These are phyloP conservation scores for Friedmanniomyces simplex DNA, from an alignment of 495 filamentous ascomycete species.

Conservation along the genomic window DNA sequence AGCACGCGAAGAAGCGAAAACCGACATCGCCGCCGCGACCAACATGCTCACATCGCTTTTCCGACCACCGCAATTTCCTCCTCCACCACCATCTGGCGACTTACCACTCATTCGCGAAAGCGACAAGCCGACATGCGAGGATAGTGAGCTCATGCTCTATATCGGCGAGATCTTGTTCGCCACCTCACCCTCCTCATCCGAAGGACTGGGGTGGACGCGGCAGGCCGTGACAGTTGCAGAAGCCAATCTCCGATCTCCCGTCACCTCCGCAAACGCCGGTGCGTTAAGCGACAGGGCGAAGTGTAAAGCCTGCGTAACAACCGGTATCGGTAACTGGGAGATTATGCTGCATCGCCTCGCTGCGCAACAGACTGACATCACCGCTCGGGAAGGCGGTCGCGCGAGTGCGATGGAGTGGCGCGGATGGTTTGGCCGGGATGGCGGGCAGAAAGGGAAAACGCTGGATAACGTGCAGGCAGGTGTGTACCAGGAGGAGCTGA, in stretches of 20 bases:
- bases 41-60: constrained; percentile 13
- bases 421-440: constrained; percentile 17
- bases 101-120: constrained; percentile 49
- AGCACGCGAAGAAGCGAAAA: neutral
- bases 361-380: neutral
- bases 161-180: constrained; percentile 91
- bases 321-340: constrained; percentile 19
- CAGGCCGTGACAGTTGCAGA: constrained; percentile 20
- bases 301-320: constrained; percentile 16
- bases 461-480: constrained; percentile 5
- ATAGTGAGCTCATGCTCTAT: constrained; percentile 75
- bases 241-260: constrained; percentile 6
- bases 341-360: constrained; percentile 19
- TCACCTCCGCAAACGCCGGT: neutral
- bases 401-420: constrained; percentile 13
- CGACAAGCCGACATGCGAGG: constrained; percentile 56
- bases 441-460: constrained; percentile 11
- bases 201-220: constrained; percentile 23
- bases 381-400: constrained; percentile 7
- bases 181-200: constrained; percentile 21
- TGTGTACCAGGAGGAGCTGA: constrained; percentile 16
- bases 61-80: constrained; percentile 44
- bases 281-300: constrained; percentile 1
- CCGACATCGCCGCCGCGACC: constrained; percentile 12
- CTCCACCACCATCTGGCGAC: constrained; percentile 54